Base-by-base conservation (phyloP, 73 alveolate species). In the Paramecium octaurelia region DNA sequence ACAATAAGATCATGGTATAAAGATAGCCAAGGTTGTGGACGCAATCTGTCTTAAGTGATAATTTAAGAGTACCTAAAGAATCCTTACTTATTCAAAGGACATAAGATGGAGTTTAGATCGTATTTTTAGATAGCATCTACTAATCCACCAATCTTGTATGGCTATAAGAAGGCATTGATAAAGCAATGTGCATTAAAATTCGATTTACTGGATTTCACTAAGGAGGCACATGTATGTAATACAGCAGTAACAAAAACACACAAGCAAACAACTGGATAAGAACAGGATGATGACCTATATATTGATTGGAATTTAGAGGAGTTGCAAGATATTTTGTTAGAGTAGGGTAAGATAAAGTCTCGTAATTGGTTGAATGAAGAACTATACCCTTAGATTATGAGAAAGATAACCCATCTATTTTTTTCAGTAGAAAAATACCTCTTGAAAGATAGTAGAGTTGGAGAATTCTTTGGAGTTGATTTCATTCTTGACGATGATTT, bases 381-480 rank as follows among this genome's bases (percentile, higher is more conserved):
- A 23, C 75, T 80, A 0, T 80, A 42, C 14, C 91, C 91, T 10
- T 46, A 80, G 20, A 80, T 80, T 12, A 40, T 80, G 70, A 80
- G 73, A 80, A 80, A 80, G 48, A 80, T 80, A 10, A 80, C 91
- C 12, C 91, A 80, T 80, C 50, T 80, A 23, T 80, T 31, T 80
- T 80, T 80, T 9, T 80, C 91, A 20, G 91, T 80, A 0, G 91
- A 80, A 24, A 18, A 80, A 27, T 80, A 80, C 48, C 20, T 80
- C 5, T 80, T 80, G 24, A 48, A 44, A 42, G 91, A 80, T 48
- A 80, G 91, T 23, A 80, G 91, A 43, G 91, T 80, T 1, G 91
- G 91, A 10, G 91, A 80, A 6, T 80, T 80, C 27, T 80, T 80
- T 80, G 91, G 91, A 80, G 91, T 80, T 44, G 91, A 80, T 80